A percentile compares a stretch with the other conserved stretches of the same genome.
Evolutionary conservation across 257 asterid species (phyloP).

Genomic region (Solanum rostratum): DNA sequence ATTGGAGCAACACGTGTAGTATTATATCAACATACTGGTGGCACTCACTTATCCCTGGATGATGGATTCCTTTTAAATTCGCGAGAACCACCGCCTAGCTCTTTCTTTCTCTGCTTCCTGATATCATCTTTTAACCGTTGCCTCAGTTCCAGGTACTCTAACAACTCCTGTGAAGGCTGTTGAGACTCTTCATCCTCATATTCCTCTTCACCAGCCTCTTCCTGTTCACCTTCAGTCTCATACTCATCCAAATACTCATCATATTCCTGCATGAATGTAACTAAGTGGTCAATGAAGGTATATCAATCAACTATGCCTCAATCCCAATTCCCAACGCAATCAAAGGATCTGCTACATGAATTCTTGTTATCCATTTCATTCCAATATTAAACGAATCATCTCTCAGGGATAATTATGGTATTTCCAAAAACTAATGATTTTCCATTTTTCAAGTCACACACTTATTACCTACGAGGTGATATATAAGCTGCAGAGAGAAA

Average conservation of each 20-base stretch:
- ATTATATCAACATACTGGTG: background rate
- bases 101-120: slow-evolving; percentile 65
- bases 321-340: background rate
- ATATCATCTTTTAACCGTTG: slow-evolving; percentile 51
- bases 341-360: background rate
- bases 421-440: background rate
- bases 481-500: background rate
- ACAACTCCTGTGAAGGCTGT: slow-evolving; percentile 58
- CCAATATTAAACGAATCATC: background rate
- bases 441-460: background rate
- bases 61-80: slow-evolving; percentile 14
- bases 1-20: background rate
- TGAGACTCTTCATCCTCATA: slow-evolving; percentile 44
- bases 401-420: background rate
- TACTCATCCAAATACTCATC: slow-evolving; percentile 39
- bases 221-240: slow-evolving; percentile 43
- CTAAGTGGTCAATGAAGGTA: background rate
- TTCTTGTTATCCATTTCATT: background rate
- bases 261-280: slow-evolving; percentile 30
- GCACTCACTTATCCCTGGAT: slow-evolving; percentile 59
- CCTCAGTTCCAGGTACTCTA: slow-evolving; percentile 67
- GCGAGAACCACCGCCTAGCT: slow-evolving; percentile 45
- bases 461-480: background rate
- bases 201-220: slow-evolving; percentile 37
- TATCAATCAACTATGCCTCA: background rate